A percentile compares a stretch with the other conserved stretches of the same genome.
These are phyloP conservation scores for Acacia confusa DNA, from an alignment of 306 rosid species.

Conservation along the genomic window DNA sequence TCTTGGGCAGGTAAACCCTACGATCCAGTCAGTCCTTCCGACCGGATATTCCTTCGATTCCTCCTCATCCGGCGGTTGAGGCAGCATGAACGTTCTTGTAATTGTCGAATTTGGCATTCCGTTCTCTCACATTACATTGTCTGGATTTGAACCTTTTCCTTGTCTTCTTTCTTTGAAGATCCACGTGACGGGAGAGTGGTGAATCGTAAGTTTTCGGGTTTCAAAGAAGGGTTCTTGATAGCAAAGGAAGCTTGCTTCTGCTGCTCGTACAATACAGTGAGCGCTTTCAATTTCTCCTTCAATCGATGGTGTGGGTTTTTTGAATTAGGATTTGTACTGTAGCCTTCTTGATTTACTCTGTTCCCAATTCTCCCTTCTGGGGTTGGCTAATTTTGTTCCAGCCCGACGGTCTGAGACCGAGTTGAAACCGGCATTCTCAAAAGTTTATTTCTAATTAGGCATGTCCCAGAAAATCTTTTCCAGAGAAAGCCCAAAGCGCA, in stretches of 20 bases:
- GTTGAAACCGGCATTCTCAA: slow-evolving; percentile 85
- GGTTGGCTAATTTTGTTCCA: slow-evolving; percentile 36
- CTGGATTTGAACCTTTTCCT: slow-evolving; percentile 23
- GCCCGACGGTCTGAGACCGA: slow-evolving; percentile 56
- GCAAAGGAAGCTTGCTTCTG: slow-evolving; percentile 76
- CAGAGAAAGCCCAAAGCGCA: not conserved
- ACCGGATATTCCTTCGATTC: slow-evolving; percentile 62
- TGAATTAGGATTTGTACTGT: slow-evolving; percentile 14
- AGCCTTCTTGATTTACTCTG: slow-evolving; percentile 42
- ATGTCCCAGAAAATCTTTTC: slow-evolving; percentile 40
- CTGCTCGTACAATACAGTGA: slow-evolving; percentile 82
- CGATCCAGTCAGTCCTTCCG: slow-evolving; percentile 51
- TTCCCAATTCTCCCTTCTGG: slow-evolving; percentile 30
- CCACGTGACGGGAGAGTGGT: slow-evolving; percentile 27
- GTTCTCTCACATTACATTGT: slow-evolving; percentile 69
- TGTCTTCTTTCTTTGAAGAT: slow-evolving; percentile 39
- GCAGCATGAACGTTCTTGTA: slow-evolving; percentile 63
- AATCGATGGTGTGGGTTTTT: slow-evolving; percentile 87
- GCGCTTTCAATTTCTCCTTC: slow-evolving; percentile 84
- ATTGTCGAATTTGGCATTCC: slow-evolving; percentile 56
- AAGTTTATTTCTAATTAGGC: slow-evolving; percentile 27
- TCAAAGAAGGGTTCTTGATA: slow-evolving; percentile 48
- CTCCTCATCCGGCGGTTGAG: slow-evolving; percentile 55
- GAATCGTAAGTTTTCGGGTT: slow-evolving; percentile 37
- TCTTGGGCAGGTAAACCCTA: slow-evolving; percentile 65